Evolutionary conservation across 306 rosid species (phyloP).

Genomic region (Myrica gale): DNA sequence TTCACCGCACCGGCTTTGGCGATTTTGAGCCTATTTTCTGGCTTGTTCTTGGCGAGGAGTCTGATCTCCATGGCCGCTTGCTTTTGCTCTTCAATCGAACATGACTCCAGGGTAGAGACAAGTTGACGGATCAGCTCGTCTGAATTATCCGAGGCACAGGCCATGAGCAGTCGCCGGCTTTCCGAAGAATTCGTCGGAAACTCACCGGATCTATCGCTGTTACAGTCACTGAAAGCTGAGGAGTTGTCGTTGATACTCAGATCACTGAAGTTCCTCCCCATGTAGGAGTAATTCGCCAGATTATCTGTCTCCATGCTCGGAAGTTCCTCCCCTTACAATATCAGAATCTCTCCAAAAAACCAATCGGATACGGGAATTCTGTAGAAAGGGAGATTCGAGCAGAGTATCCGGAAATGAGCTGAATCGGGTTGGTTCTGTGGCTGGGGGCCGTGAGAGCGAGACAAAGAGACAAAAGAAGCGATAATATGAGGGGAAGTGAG

Average conservation of each 20-base stretch:
- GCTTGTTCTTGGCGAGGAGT: conserved; percentile 77
- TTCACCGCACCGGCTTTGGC: conserved; percentile 73
- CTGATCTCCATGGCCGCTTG: conserved; percentile 97
- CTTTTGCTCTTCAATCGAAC: conserved; percentile 74
- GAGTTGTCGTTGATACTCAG: conserved; percentile 50
- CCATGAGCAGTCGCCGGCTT: conserved; percentile 51
- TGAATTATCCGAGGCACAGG: conserved; percentile 79
- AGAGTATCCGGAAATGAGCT: not conserved
- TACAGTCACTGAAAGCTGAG: conserved; percentile 90
- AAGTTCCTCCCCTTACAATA: conserved; percentile 11
- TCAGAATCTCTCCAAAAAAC: conserved; percentile 7
- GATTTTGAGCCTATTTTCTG: conserved; percentile 77
- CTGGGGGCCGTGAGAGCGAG: not conserved
- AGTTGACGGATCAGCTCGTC: conserved; percentile 76
- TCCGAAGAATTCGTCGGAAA: conserved; percentile 63
- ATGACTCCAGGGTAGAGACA: conserved; percentile 61
- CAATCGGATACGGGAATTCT: not conserved
- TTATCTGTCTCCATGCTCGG: conserved; percentile 52
- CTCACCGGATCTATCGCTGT: conserved; percentile 95
- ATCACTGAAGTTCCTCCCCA: conserved; percentile 59
- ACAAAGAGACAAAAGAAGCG: not conserved
- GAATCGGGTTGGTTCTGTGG: not conserved
- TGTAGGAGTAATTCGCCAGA: conserved; percentile 35
- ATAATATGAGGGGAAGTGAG: conserved; percentile 4
- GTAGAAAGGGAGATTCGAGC: not conserved